phyloP scores from a whole-genome alignment of 2,329 filamentous ascomycete genomes.

The Claviceps sp. region DNA sequence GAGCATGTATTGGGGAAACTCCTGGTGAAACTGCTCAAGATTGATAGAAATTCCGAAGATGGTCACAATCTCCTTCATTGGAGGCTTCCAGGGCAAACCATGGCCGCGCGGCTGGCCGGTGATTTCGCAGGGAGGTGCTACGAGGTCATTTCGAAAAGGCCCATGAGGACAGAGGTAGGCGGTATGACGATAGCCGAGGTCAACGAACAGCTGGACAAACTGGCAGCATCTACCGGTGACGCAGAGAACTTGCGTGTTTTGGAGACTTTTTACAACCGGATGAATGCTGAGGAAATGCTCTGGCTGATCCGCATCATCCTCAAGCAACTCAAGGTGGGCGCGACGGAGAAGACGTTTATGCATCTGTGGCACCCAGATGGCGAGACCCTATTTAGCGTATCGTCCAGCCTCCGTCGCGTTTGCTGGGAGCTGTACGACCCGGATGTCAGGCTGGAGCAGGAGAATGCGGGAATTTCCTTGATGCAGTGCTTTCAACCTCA shows the following conservation, averaged over 20 bases:
- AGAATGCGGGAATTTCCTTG: conserved; percentile 60
- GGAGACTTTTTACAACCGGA: conserved; percentile 69
- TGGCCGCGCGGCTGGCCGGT: conserved; percentile 55
- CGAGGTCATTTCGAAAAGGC: conserved; percentile 73
- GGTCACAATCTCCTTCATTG: conserved; percentile 76
- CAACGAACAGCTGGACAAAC: conserved; percentile 68
- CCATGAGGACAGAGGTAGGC: conserved; percentile 59
- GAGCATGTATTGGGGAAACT: conserved; percentile 83
- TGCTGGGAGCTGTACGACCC: conserved; percentile 88
- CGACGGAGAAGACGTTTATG: conserved; percentile 80
- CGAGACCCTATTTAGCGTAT: conserved; percentile 73
- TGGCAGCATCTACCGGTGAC: conserved; percentile 66
- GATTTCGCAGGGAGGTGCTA: conserved; percentile 87
- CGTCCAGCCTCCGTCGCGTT: conserved; percentile 75
- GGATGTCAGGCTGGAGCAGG: conserved; percentile 55
- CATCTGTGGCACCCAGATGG: conserved; percentile 71
- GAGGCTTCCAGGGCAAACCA: conserved; percentile 69
- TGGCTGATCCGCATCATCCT: conserved; percentile 93
- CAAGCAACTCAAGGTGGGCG: conserved; percentile 59
- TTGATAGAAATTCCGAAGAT: conserved; percentile 82
- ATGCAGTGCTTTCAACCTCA: conserved; percentile 98
- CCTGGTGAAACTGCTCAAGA: conserved; percentile 84
- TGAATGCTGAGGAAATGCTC: conserved; percentile 87
- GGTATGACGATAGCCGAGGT: conserved; percentile 80
- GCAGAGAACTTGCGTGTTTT: conserved; percentile 74